phyloP scores from a whole-genome alignment of 140 eudicot species.

The Artemisia princeps region DNA sequence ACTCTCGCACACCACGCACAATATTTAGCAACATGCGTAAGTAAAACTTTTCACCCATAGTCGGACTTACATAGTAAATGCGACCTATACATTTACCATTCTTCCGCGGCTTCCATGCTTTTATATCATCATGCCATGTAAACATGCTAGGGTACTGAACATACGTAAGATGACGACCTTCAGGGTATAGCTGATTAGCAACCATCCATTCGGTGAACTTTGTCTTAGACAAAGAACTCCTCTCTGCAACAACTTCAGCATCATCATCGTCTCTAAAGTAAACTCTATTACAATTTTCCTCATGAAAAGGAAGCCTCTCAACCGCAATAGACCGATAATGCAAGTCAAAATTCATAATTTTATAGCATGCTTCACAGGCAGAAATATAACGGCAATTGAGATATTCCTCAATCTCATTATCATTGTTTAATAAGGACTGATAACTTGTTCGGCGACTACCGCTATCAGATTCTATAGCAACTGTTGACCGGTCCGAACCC shows the following conservation, averaged over 20 bases:
- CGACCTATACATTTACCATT: neutral
- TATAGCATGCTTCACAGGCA: neutral
- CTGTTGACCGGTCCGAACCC: neutral
- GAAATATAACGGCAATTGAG: neutral
- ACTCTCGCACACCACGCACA: neutral
- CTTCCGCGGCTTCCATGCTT: neutral
- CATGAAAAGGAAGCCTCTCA: neutral
- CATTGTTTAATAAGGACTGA: neutral
- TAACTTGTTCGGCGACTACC: too few species aligned
- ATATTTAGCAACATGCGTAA: slow-evolving; percentile 4
- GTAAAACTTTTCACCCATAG: slow-evolving; percentile 15
- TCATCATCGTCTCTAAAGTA: neutral
- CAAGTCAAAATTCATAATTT: neutral
- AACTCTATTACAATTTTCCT: neutral
- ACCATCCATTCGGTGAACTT: neutral
- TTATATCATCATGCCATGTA: neutral
- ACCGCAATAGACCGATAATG: neutral
- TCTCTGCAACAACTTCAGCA: neutral
- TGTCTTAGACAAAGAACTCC: neutral
- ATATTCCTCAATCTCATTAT: neutral
- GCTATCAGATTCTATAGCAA: too few species aligned
- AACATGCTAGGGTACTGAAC: neutral
- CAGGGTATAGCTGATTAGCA: neutral
- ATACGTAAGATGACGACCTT: neutral
- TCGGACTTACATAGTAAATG: neutral